These are phyloP conservation scores for Hirsutella thompsonii DNA, from an alignment of 2,329 filamentous ascomycete species.

Conservation along the genomic window DNA sequence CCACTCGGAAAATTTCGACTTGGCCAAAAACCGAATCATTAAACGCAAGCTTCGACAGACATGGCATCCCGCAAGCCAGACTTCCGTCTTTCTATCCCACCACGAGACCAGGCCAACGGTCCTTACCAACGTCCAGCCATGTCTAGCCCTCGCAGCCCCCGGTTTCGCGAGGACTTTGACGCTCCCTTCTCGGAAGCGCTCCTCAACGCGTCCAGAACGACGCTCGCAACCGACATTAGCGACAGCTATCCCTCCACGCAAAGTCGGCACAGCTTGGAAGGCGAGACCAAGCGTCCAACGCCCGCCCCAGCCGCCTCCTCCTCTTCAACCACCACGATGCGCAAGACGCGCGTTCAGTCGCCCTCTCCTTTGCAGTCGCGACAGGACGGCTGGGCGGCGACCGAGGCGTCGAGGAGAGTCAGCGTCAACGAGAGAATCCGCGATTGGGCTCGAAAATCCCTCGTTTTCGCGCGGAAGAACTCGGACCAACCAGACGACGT, in stretches of 20 bases:
- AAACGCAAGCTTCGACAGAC: too few relatives aligned
- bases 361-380: slow-evolving; percentile 2
- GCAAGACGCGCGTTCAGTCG: background rate
- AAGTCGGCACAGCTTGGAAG: slow-evolving; percentile 14
- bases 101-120: background rate
- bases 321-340: too few relatives aligned
- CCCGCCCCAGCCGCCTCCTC: background rate
- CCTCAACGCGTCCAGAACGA: slow-evolving; percentile 17
- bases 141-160: slow-evolving; percentile 19
- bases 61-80: slow-evolving; percentile 16
- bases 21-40: too few relatives aligned
- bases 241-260: slow-evolving; percentile 12
- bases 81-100: slow-evolving; percentile 5
- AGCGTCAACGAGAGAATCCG: slow-evolving; percentile 19
- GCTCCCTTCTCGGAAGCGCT: slow-evolving; percentile 23
- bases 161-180: slow-evolving; percentile 24
- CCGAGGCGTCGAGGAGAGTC: slow-evolving; percentile 13
- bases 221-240: slow-evolving; percentile 13
- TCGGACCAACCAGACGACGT: slow-evolving; percentile 10
- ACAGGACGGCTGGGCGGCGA: slow-evolving; percentile 15
- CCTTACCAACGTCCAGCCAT: slow-evolving; percentile 10
- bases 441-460: slow-evolving; percentile 21
- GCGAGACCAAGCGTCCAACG: slow-evolving; percentile 7
- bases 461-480: slow-evolving; percentile 13
- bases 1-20: too few relatives aligned